phyloP scores from a whole-genome alignment of 2,329 filamentous ascomycete species.

The Scopulariopsis brevicaulis region DNA sequence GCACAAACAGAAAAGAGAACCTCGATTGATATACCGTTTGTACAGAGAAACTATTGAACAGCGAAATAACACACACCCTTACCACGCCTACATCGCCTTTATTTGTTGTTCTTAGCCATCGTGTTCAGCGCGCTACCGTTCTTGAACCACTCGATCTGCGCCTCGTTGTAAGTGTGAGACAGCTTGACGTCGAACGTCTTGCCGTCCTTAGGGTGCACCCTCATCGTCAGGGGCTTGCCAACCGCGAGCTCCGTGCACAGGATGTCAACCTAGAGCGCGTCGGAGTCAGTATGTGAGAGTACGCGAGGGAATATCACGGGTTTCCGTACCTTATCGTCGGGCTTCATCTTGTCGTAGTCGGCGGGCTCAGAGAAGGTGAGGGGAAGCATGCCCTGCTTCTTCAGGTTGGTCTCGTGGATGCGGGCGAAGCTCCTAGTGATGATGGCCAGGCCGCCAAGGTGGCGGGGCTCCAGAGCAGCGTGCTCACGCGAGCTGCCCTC shows the following conservation, averaged over 20 bases:
- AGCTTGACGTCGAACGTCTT: constrained; percentile 68
- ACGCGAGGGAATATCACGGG: background rate
- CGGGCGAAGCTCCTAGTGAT: constrained; percentile 92
- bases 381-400: constrained; percentile 99
- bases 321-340: constrained; percentile 63
- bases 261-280: constrained; percentile 54
- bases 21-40: constrained; percentile 2
- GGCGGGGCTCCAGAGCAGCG: constrained; percentile 91
- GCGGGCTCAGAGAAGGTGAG: constrained; percentile 88
- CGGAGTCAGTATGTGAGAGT: constrained; percentile 10
- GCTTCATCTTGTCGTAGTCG: constrained; percentile 95
- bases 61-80: background rate
- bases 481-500: constrained; percentile 97
- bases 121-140: constrained; percentile 96
- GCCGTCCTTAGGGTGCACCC: constrained; percentile 84
- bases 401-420: constrained; percentile 99
- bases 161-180: constrained; percentile 94
- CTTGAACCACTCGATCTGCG: constrained; percentile 98
- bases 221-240: constrained; percentile 85
- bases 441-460: constrained; percentile 94
- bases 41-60: constrained; percentile 4
- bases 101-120: constrained; percentile 63
- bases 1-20: background rate
- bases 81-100: background rate
- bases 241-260: constrained; percentile 81